Evolutionary conservation across 306 rosid genomes (phyloP).

Genomic region (Trifolium dubium): DNA sequence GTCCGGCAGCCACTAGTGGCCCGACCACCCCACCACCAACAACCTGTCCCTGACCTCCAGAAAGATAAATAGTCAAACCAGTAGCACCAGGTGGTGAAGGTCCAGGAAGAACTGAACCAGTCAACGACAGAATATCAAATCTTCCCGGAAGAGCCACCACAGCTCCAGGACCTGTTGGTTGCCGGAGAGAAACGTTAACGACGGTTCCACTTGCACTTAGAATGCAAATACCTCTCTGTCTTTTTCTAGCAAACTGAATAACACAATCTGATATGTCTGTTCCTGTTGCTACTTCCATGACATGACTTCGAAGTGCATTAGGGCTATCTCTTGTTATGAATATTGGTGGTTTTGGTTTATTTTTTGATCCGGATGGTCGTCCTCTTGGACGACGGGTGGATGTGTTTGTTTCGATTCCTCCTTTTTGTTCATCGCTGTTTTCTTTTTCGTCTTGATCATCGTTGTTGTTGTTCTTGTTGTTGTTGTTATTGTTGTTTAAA

Average conservation of each 20-base stretch:
- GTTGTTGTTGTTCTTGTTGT: conserved; percentile 34
- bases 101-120: conserved; percentile 74
- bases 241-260: conserved; percentile 68
- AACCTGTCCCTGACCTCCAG: conserved; percentile 82
- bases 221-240: conserved; percentile 75
- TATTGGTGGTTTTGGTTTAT: conserved; percentile 80
- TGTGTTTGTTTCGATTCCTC: conserved; percentile 55
- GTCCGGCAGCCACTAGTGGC: conserved; percentile 70
- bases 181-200: conserved; percentile 71
- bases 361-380: conserved; percentile 76
- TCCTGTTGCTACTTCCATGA: conserved; percentile 82
- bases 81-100: conserved; percentile 69
- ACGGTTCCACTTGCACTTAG: conserved; percentile 77
- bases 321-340: conserved; percentile 88
- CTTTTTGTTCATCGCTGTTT: conserved; percentile 74
- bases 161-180: conserved; percentile 60
- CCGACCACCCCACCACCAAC: conserved; percentile 85
- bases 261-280: conserved; percentile 67
- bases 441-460: conserved; percentile 63
- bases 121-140: conserved; percentile 73
- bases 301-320: conserved; percentile 81
- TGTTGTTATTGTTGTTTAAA: neutral
- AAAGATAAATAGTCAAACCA: conserved; percentile 72
- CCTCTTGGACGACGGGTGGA: conserved; percentile 69
- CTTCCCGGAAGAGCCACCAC: conserved; percentile 77